Conservation (phyloP, 805 yeast genomes). For the Schwanniomyces pseudopolymorphus region DNA sequence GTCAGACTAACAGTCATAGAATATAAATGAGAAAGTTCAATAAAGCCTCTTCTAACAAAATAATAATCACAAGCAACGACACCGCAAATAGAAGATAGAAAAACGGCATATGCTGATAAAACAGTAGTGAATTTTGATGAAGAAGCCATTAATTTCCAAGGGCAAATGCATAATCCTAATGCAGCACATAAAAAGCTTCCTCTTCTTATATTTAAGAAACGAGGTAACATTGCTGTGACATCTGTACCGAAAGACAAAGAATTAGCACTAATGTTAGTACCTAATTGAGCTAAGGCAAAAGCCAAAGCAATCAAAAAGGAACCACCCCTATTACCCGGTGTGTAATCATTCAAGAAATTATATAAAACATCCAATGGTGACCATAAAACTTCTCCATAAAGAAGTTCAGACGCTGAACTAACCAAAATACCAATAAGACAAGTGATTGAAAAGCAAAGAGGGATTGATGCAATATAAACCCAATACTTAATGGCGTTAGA, state of each 20-base stretch:
- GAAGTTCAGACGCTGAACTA: conserved; percentile 11
- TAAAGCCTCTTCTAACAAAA: conserved; percentile 7
- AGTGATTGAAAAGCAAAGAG: conserved; percentile 8
- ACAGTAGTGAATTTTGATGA: conserved; percentile 77
- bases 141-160: conserved; percentile 76
- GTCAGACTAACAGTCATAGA: neutral
- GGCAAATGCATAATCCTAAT: conserved; percentile 70
- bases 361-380: conserved; percentile 11
- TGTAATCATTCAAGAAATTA: conserved; percentile 32
- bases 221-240: conserved; percentile 64
- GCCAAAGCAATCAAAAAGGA: conserved; percentile 72
- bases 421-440: conserved; percentile 11
- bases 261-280: conserved; percentile 74
- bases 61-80: conserved; percentile 67
- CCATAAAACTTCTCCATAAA: conserved; percentile 12
- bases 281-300: conserved; percentile 74
- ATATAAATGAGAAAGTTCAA: conserved; percentile 2
- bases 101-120: conserved; percentile 77
- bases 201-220: conserved; percentile 69
- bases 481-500: conserved; percentile 4
- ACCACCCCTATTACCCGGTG: conserved; percentile 68
- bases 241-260: conserved; percentile 73
- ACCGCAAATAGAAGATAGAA: conserved; percentile 82
- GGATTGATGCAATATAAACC: conserved; percentile 12
- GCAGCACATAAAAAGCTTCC: conserved; percentile 78